Conservation (phyloP, 768 basidiomycete genomes). For the Panaeolus papilionaceus region DNA sequence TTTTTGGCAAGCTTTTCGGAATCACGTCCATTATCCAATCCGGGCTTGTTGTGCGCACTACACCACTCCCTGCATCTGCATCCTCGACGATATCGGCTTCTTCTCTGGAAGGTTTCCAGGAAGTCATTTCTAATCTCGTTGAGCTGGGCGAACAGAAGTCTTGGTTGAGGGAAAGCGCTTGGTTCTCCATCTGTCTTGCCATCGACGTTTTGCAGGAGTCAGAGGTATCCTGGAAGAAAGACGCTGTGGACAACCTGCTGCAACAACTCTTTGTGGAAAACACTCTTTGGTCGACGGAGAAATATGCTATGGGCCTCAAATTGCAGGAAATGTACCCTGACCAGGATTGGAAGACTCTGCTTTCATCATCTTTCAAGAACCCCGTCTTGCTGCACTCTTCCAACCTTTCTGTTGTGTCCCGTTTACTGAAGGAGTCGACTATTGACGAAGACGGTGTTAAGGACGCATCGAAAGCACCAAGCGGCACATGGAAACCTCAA, state of each 20-base stretch:
- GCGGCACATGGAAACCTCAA: conserved; percentile 84
- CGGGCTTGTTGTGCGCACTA: conserved; percentile 72
- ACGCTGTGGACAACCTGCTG: conserved; percentile 60
- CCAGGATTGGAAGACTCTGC: conserved; percentile 67
- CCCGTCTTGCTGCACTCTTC: conserved; percentile 66
- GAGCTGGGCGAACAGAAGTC: conserved; percentile 82
- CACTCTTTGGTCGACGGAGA: conserved; percentile 84
- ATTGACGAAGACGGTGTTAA: conserved; percentile 59
- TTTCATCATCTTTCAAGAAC: conserved; percentile 81
- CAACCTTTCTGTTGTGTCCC: conserved; percentile 79
- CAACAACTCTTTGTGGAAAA: conserved; percentile 60
- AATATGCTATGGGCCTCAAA: conserved; percentile 79
- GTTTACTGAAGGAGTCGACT: conserved; percentile 77
- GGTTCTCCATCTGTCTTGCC: conserved; percentile 79
- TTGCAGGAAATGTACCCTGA: conserved; percentile 67
- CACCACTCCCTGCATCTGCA: conserved; percentile 56
- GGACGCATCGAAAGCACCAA: conserved; percentile 52
- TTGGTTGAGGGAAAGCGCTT: conserved; percentile 91
- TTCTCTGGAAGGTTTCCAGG: conserved; percentile 61
- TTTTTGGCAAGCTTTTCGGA: conserved; percentile 94
- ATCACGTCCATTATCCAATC: conserved; percentile 87
- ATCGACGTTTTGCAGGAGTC: conserved; percentile 64
- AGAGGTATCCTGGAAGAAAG: conserved; percentile 72
- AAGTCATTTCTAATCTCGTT: conserved; percentile 65
- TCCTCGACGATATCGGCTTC: conserved; percentile 61